Evolutionary conservation across 2,329 filamentous ascomycete species (phyloP).

Genomic region (Drechslera avenae): DNA sequence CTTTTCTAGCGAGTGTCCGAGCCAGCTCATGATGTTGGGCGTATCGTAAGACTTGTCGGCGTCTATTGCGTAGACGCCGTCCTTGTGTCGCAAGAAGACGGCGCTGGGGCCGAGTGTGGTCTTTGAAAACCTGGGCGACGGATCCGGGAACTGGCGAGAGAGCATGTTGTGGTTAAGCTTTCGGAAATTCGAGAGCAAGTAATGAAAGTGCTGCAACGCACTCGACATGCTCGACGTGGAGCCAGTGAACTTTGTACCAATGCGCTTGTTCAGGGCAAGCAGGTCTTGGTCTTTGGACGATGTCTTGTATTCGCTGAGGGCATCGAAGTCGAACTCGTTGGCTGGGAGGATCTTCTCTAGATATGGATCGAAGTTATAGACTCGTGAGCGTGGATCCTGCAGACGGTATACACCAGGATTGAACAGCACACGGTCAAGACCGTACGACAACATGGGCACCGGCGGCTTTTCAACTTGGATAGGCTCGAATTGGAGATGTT

Average conservation of each 20-base stretch:
- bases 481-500: slow-evolving; percentile 44
- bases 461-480: slow-evolving; percentile 55
- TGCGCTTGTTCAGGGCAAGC: slow-evolving; percentile 67
- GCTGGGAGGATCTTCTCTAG: slow-evolving; percentile 92
- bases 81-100: slow-evolving; percentile 79
- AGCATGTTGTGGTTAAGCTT: slow-evolving; percentile 68
- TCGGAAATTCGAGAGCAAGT: slow-evolving; percentile 83
- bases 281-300: slow-evolving; percentile 83
- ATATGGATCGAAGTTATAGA: slow-evolving; percentile 98
- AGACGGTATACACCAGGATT: slow-evolving; percentile 87
- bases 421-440: slow-evolving; percentile 89
- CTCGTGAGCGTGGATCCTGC: slow-evolving; percentile 82
- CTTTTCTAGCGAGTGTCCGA: slow-evolving; percentile 97
- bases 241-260: slow-evolving; percentile 81
- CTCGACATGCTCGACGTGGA: slow-evolving; percentile 97
- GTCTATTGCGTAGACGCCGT: slow-evolving; percentile 92
- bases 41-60: slow-evolving; percentile 90
- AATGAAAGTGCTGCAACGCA: slow-evolving; percentile 89
- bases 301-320: slow-evolving; percentile 84
- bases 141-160: slow-evolving; percentile 68
- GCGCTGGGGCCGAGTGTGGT: slow-evolving; percentile 73
- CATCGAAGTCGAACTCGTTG: slow-evolving; percentile 87
- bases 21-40: slow-evolving; percentile 84
- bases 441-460: slow-evolving; percentile 71
- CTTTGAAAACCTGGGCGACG: slow-evolving; percentile 70